Evolutionary conservation across 768 basidiomycete species (phyloP), one percentile per base, ranked within the genome.

Genomic region (Fomitopsis serialis): DNA sequence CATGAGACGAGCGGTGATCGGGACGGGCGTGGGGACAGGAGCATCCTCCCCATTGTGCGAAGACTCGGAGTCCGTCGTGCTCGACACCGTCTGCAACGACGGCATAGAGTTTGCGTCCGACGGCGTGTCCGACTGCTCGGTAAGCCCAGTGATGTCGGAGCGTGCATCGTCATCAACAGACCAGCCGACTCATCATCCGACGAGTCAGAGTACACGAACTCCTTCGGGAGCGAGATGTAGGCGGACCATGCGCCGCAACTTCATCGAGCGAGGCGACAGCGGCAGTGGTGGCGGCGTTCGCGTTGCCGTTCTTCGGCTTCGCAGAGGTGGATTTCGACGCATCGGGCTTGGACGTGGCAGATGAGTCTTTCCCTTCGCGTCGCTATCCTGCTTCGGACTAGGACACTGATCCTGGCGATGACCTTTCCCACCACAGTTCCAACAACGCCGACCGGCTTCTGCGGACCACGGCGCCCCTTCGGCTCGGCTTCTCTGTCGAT

Each of bases 341-440:
- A 22, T 25, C 25, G 17, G 37, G 19, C 19, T 42, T n/a, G 9
- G 22, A 11, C 3, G n/a, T 7, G 44, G 15, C 19, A 22, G 45
- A 19, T 4, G 24, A 19, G 25, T 21, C 32, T 21, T 23, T 11
- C 21, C 43, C 34, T 19, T 23, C 45, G 46, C 44, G 0, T 23
- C 17, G 44, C 19, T 40, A 34, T 54, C 53, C 21, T 25, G 27
- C 47, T 35, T 42, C 27, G 46, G 45, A 25, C 49, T 50, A 7
- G 49, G 49, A 27, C 53, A 54, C 21, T 36, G 24, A n/a, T 44
- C 53, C 42, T 54, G n/a, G 10, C 42, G 45, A 47, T 54, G 53
- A 19, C 53, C 53, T 19, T 48, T 54, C 27, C 53, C 47, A 15
- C 42, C 32, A 36, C 53, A 54, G 46, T 42, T 54, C 53, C 53